phyloP scores from a whole-genome alignment of 108 stramenopile genomes.

The Fragilaria radians region DNA sequence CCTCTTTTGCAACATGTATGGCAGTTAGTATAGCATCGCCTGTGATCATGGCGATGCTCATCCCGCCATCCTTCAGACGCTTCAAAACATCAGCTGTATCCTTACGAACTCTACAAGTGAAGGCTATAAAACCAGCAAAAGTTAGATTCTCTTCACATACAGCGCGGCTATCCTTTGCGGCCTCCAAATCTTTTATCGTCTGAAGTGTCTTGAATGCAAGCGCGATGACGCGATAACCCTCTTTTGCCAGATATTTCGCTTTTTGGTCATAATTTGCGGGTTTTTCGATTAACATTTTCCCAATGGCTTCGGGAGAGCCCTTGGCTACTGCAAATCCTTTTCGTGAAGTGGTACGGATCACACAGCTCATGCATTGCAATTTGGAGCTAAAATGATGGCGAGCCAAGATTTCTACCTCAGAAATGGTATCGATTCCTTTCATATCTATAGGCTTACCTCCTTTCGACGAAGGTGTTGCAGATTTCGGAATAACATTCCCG shows the following conservation, averaged over 20 bases:
- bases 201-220: slow-evolving; percentile 75
- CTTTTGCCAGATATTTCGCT: slow-evolving; percentile 61
- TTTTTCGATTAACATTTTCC: slow-evolving; percentile 53
- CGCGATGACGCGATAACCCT: slow-evolving; percentile 91
- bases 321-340: slow-evolving; percentile 81
- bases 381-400: slow-evolving; percentile 97
- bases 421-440: slow-evolving; percentile 13
- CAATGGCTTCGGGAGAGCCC: slow-evolving; percentile 96
- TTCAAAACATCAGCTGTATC: slow-evolving; percentile 80
- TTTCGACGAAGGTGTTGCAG: slow-evolving; percentile 47
- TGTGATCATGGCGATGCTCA: slow-evolving; percentile 92
- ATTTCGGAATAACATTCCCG: slow-evolving; percentile 44
- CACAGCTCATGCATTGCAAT: slow-evolving; percentile 96
- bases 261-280: slow-evolving; percentile 72
- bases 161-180: slow-evolving; percentile 52
- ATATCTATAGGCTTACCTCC: slow-evolving; percentile 43
- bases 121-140: slow-evolving; percentile 95
- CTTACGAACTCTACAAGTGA: slow-evolving; percentile 89
- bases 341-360: slow-evolving; percentile 48
- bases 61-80: slow-evolving; percentile 82
- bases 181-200: slow-evolving; percentile 29
- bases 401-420: slow-evolving; percentile 67
- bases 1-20: slow-evolving; percentile 93
- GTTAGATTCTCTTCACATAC: slow-evolving; percentile 61
- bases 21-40: slow-evolving; percentile 95